A percentile compares a stretch with the other conserved stretches of the same genome.
These are phyloP conservation scores for Panicum miliaceum DNA, from an alignment of 176 grass and related monocot genomes.

Conservation along the genomic window DNA sequence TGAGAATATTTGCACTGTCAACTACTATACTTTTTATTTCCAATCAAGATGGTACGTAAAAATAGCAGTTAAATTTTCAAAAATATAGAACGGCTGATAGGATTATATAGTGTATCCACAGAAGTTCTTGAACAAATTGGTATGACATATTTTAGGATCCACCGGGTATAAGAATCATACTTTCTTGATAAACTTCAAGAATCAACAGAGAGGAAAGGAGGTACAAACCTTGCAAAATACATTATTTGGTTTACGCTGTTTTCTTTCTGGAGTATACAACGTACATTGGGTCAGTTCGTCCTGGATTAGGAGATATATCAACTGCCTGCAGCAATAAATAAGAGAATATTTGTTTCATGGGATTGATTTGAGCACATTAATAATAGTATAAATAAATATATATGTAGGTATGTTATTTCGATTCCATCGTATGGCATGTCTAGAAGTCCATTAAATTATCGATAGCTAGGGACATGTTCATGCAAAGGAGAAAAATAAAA, in stretches of 20 bases:
- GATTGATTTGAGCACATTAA: no score
- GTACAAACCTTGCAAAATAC: background rate
- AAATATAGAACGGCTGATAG: background rate
- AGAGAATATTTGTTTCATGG: background rate
- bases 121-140: background rate
- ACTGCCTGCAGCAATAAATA: constrained; percentile 56
- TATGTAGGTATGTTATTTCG: no score
- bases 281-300: constrained; percentile 89
- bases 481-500: background rate
- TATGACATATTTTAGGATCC: background rate
- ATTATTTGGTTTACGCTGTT: background rate
- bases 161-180: background rate
- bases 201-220: background rate
- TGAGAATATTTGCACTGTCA: background rate
- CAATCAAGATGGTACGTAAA: background rate
- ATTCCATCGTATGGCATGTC: background rate
- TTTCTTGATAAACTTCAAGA: background rate
- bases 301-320: constrained; percentile 92
- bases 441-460: background rate
- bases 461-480: background rate
- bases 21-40: background rate
- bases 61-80: background rate
- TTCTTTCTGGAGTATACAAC: constrained; percentile 77
- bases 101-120: background rate
- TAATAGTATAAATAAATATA: no score